A percentile compares a stretch with the other conserved stretches of the same genome.
Conservation (phyloP, 768 basidiomycete species). For the Kwoniella sp. region DNA sequence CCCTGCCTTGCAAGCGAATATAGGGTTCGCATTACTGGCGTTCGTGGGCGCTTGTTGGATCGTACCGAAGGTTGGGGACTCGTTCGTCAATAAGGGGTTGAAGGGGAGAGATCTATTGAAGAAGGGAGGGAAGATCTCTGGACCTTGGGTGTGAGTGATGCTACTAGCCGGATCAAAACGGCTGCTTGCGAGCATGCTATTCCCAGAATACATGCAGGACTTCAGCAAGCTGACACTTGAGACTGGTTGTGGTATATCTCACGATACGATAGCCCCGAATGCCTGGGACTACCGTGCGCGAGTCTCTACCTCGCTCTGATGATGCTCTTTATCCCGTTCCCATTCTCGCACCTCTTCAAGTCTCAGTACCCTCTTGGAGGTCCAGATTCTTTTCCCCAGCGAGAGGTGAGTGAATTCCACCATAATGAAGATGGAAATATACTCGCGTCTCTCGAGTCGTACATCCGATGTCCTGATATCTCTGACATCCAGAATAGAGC, state of each 20-base stretch:
- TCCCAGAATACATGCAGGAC: too few relatives aligned
- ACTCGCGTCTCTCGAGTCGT: too few relatives aligned
- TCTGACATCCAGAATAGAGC: too few relatives aligned
- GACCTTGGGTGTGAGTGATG: constrained; percentile 45
- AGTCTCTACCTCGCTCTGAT: constrained; percentile 82
- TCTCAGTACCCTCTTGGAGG: constrained; percentile 20
- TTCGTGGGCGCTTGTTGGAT: constrained; percentile 74
- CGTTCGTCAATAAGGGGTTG: constrained; percentile 78
- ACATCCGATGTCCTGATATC: background rate
- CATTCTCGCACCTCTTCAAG: constrained; percentile 69
- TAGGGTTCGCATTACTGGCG: constrained; percentile 83
- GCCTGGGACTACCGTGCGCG: constrained; percentile 86
- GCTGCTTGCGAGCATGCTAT: background rate
- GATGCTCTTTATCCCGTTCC: constrained; percentile 92
- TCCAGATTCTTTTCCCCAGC: constrained; percentile 57
- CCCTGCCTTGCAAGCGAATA: constrained; percentile 67
- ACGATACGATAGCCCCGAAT: constrained; percentile 74
- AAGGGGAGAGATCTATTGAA: constrained; percentile 88
- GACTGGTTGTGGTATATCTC: constrained; percentile 3
- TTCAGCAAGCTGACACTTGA: background rate
- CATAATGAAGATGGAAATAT: background rate
- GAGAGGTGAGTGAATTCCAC: constrained; percentile 47
- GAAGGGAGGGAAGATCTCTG: constrained; percentile 56
- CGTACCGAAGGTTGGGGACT: constrained; percentile 78
- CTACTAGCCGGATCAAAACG: background rate